Evolutionary conservation across 352 stramenopile genomes (phyloP).

Genomic region (Phytophthora crassamura): DNA sequence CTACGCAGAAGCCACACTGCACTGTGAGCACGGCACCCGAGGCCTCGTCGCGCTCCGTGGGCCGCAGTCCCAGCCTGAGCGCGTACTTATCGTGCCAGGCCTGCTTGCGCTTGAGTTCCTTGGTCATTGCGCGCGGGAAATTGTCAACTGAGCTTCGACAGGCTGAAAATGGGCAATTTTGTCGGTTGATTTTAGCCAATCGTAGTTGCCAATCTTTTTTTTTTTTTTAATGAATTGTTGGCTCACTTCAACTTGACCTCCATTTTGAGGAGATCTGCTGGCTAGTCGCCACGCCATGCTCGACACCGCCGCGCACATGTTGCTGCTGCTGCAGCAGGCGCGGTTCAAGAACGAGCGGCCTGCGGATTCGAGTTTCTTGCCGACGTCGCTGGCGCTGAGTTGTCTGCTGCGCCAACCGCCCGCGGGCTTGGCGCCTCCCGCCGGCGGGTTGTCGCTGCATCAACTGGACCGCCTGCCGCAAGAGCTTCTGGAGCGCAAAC

Average conservation of each 20-base stretch:
- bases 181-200: no score
- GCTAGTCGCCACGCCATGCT: no score
- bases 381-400: constrained; percentile 51
- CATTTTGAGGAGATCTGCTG: background rate
- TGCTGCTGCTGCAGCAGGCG: constrained; percentile 57
- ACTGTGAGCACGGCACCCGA: constrained; percentile 40
- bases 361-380: constrained; percentile 56
- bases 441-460: constrained; percentile 43
- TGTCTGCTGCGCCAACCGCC: constrained; percentile 61
- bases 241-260: no score
- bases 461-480: constrained; percentile 53
- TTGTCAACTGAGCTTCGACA: no score
- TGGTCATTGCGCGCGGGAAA: no score
- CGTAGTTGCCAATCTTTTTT: no score
- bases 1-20: constrained; percentile 47
- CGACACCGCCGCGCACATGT: constrained; percentile 52
- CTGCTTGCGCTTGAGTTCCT: constrained; percentile 14
- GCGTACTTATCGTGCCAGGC: constrained; percentile 44
- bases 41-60: constrained; percentile 30
- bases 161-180: no score
- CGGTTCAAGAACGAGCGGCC: constrained; percentile 50
- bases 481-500: constrained; percentile 36
- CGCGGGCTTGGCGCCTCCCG: constrained; percentile 42
- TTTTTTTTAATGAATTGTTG: no score
- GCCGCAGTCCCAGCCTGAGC: constrained; percentile 40